These are phyloP conservation scores for Starmerella vitae DNA, from an alignment of 805 yeast species.

Conservation along the genomic window DNA sequence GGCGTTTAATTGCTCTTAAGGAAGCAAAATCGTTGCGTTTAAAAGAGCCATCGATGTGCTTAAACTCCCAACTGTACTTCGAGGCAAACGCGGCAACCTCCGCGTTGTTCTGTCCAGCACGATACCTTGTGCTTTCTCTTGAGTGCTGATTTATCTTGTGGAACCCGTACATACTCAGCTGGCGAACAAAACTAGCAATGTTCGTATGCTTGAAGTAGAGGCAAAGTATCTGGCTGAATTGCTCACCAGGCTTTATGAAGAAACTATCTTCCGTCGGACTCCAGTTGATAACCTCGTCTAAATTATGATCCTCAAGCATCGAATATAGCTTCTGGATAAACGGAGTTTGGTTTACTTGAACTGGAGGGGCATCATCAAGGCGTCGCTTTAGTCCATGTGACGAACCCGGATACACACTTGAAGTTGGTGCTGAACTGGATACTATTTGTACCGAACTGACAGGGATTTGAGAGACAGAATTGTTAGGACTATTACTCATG, in stretches of 20 bases:
- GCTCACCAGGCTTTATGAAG: constrained; percentile 71
- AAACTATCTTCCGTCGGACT: constrained; percentile 55
- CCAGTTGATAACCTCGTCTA: constrained; percentile 82
- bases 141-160: constrained; percentile 41
- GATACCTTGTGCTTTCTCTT: constrained; percentile 8
- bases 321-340: constrained; percentile 81
- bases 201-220: constrained; percentile 84
- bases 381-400: background rate
- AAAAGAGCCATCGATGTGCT: constrained; percentile 67
- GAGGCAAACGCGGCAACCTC: constrained; percentile 3
- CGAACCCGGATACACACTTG: no score
- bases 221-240: constrained; percentile 61
- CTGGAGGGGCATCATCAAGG: constrained; percentile 7
- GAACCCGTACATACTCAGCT: constrained; percentile 91
- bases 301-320: constrained; percentile 68
- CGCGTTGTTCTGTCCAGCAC: background rate
- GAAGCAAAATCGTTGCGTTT: constrained; percentile 68
- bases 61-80: constrained; percentile 62
- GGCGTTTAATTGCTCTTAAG: constrained; percentile 60
- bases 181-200: constrained; percentile 84
- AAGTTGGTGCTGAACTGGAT: no score
- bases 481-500: no score
- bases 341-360: constrained; percentile 37
- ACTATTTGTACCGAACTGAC: no score
- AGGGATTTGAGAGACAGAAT: no score